A percentile compares a stretch with the other conserved stretches of the same genome.
Conservation (phyloP, 345 rosid genomes). For the Acer negundo region DNA sequence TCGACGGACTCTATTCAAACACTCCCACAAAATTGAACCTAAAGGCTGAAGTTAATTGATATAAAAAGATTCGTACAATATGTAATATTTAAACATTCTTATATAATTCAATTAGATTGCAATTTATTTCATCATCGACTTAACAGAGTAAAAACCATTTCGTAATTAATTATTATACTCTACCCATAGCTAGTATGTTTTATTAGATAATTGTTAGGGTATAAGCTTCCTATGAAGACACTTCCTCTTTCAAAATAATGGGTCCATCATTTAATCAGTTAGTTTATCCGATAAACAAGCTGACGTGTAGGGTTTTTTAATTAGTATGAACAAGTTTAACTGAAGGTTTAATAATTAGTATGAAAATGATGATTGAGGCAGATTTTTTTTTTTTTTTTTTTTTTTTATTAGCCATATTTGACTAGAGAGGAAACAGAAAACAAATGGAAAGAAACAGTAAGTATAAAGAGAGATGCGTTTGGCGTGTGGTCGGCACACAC, state of each 20-base stretch:
- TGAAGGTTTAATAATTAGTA: background rate
- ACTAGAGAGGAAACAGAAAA: background rate
- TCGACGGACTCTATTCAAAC: too few species aligned
- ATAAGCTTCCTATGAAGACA: background rate
- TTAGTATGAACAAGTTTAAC: background rate
- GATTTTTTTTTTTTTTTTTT: too few species aligned
- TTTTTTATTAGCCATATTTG: background rate
- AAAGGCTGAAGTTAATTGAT: too few species aligned
- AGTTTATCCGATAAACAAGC: too few species aligned
- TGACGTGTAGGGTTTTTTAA: background rate
- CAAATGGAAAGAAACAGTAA: background rate
- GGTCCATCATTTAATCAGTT: too few species aligned
- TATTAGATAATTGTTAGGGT: background rate
- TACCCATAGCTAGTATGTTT: background rate
- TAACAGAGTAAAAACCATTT: background rate
- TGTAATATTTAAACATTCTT: too few species aligned
- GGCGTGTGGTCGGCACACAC: constrained; percentile 20
- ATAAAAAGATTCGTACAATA: too few species aligned
- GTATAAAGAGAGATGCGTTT: background rate
- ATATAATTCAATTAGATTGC: too few species aligned
- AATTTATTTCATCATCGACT: background rate
- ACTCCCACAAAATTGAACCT: too few species aligned
- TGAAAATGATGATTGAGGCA: background rate
- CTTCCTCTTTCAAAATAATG: background rate
- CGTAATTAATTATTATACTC: background rate